Conservation (phyloP, 164 flowering plant genomes). For the Aristolochia fimbriata region DNA sequence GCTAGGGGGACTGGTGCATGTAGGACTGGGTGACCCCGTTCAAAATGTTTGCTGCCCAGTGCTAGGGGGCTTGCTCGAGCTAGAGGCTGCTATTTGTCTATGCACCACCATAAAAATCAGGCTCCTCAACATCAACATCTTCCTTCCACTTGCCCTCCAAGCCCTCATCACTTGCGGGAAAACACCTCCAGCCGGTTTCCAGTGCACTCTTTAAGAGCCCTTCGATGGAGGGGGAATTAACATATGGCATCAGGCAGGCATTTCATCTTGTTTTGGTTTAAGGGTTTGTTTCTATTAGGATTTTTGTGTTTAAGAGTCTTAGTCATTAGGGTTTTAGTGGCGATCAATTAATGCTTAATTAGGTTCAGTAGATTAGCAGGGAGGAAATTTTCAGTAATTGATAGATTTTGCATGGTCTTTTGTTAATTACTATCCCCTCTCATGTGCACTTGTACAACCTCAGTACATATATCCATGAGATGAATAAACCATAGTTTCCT, state of each 20-base stretch:
- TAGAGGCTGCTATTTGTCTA: constrained; percentile 87
- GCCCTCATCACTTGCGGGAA: constrained; percentile 59
- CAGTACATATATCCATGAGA: too few species aligned
- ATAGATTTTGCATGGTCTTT: too few species aligned
- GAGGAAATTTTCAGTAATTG: too few species aligned
- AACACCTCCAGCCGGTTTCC: constrained; percentile 71
- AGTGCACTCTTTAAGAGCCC: constrained; percentile 31
- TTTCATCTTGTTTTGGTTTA: neutral
- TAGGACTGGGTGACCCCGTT: constrained; percentile 69
- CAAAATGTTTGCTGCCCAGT: constrained; percentile 78
- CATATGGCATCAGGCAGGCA: neutral
- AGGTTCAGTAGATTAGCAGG: too few species aligned
- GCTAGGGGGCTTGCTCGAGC: constrained; percentile 64
- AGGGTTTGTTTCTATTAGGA: neutral
- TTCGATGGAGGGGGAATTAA: neutral
- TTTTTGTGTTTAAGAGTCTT: neutral
- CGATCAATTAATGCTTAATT: too few species aligned
- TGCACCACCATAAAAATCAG: constrained; percentile 66
- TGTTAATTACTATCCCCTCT: too few species aligned
- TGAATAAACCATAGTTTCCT: too few species aligned
- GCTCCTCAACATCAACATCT: constrained; percentile 74
- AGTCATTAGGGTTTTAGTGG: too few species aligned
- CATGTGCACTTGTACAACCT: too few species aligned
- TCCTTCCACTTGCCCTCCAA: constrained; percentile 69
- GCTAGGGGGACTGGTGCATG: constrained; percentile 73